These are phyloP conservation scores for Plasmodium cynomolgi DNA, from an alignment of 169 alveolate genomes.

Conservation along the genomic window DNA sequence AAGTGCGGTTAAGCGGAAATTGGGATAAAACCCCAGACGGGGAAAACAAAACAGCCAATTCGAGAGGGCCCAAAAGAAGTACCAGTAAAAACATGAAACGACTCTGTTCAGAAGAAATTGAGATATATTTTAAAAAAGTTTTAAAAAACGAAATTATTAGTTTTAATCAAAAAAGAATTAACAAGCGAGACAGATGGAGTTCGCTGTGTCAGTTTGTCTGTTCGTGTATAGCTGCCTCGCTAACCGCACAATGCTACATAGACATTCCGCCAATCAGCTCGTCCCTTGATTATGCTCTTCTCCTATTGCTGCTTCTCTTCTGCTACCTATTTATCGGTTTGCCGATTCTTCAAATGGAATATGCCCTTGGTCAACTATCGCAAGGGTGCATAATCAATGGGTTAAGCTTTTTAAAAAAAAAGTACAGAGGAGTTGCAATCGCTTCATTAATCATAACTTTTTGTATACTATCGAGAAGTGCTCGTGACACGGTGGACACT, in stretches of 20 bases:
- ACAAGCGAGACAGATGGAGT: slow-evolving; percentile 57
- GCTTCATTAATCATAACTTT: slow-evolving; percentile 22
- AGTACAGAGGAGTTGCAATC: slow-evolving; percentile 33
- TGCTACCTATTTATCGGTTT: slow-evolving; percentile 58
- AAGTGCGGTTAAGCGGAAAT: background rate
- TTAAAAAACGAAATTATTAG: slow-evolving; percentile 50
- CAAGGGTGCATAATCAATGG: slow-evolving; percentile 54
- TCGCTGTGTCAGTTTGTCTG: slow-evolving; percentile 25
- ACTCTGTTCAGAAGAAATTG: slow-evolving; percentile 42
- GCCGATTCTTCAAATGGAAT: slow-evolving; percentile 62
- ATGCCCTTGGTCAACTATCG: slow-evolving; percentile 68
- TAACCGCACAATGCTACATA: slow-evolving; percentile 42
- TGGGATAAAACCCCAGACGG: background rate
- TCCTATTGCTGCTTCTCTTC: background rate
- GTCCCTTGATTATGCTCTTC: background rate
- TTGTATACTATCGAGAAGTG: slow-evolving; percentile 27
- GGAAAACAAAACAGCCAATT: background rate
- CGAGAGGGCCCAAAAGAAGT: background rate
- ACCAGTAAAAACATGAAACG: slow-evolving; percentile 11
- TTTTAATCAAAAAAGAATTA: slow-evolving; percentile 53
- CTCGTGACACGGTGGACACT: slow-evolving; percentile 11
- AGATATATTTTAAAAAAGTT: slow-evolving; percentile 57
- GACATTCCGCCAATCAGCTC: slow-evolving; percentile 52
- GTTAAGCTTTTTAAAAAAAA: slow-evolving; percentile 51
- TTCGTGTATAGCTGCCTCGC: slow-evolving; percentile 68